Evolutionary conservation across 2,329 filamentous ascomycete species (phyloP), one percentile per base, ranked within the genome.

Genomic region (Diaporthe batatas): DNA sequence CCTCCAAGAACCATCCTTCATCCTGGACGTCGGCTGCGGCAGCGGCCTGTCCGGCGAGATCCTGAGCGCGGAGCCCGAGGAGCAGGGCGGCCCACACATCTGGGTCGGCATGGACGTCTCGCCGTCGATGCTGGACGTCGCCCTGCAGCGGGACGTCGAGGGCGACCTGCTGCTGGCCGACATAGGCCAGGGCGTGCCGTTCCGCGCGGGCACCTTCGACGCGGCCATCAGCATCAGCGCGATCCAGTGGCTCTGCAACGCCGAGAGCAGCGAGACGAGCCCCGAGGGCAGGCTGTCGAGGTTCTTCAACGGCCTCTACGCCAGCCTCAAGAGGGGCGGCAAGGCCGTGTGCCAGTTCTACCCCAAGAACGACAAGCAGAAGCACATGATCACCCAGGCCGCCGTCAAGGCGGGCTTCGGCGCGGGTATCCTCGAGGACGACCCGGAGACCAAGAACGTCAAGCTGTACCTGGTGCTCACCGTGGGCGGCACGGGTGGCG

Each of bases 71-170:
- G 85, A 92, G 0, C 83, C 87, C 0, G 86, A 89, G 2, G 88
- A 91, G 14, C 91, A 94, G 73, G 93, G 93, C 70, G 95, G 95
- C 0, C 94, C 95, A 5, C 96, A 99, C 84, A 91, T 92, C 1
- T 99, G 96, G 96, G 87, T 98, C n/a, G 96, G 96, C 73, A 96
- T 98, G 93, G 96, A 99, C 81, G 92, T 99, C 32, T 94, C 93
- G 6, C 92, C 94, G 0, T 94, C 92, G n/a, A 99, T 99, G 96
- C 87, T 99, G n/a, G 95, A 96, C 76, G 90, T 98, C 57, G 96
- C 96, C 1, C 87, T 99, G 0, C 94, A 98, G 82, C 87, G 96
- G 58, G 96, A 98, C 73, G 94, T 96, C 0, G 95, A 98, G 74
- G 96, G 96, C 2, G 96, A 99, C 80, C 84, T 99, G n/a, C 87